Evolutionary conservation across 176 grass and related monocot genomes (phyloP).

Genomic region (Oryza officinalis): DNA sequence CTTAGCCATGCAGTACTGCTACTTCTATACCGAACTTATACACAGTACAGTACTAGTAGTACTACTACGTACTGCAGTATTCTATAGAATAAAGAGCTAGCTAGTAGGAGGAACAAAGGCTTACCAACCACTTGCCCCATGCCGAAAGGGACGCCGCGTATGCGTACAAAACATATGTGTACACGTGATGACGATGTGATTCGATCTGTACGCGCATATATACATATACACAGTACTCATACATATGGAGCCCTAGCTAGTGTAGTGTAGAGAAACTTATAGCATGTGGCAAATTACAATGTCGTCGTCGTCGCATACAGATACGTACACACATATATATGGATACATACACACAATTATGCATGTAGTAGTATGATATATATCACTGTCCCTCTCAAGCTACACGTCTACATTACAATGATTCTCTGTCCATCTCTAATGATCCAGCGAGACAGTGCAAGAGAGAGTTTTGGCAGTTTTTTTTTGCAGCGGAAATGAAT

Average conservation of each 20-base stretch:
- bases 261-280: not conserved
- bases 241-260: not conserved
- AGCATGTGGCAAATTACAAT: not conserved
- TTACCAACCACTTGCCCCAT: not conserved
- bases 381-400: not conserved
- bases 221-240: not conserved
- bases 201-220: not conserved
- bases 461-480: not conserved
- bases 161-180: slow-evolving; percentile 1
- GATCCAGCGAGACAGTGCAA: not conserved
- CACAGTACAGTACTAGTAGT: not conserved
- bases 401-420: not conserved
- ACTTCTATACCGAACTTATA: not conserved
- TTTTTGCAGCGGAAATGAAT: not conserved
- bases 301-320: not conserved
- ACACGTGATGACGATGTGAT: not conserved
- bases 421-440: not conserved
- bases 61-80: too few species aligned
- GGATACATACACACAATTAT: not conserved
- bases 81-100: too few species aligned
- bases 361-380: not conserved
- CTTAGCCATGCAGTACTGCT: not conserved
- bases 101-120: not conserved
- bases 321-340: not conserved
- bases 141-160: not conserved